Conservation (phyloP, 116 monocot species). For the Papilionanthe hybrid region DNA sequence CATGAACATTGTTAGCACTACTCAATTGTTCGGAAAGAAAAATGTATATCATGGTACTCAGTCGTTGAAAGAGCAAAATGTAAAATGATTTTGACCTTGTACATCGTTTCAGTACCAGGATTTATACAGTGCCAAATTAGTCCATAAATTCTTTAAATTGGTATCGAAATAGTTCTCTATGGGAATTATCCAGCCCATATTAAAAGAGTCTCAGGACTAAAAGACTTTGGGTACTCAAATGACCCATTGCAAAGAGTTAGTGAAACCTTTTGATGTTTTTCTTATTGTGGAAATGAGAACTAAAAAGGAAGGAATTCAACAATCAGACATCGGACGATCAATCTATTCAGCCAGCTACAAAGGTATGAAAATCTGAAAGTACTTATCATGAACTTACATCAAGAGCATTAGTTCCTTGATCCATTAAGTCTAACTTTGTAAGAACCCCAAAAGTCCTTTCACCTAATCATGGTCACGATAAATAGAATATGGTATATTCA, state of each 20-base stretch:
- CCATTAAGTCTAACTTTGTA: constrained; percentile 76
- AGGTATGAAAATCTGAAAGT: not conserved
- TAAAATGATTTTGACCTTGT: too few species aligned
- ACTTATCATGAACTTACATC: constrained; percentile 36
- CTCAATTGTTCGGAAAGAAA: not conserved
- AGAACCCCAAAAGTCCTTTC: constrained; percentile 74
- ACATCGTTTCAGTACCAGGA: too few species aligned
- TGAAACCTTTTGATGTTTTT: too few species aligned
- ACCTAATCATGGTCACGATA: constrained; percentile 22
- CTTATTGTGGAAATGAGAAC: not conserved
- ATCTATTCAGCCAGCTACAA: too few species aligned
- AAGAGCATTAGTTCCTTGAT: constrained; percentile 71
- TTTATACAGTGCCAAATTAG: too few species aligned
- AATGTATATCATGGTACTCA: not conserved
- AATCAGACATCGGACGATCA: not conserved
- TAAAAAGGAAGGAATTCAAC: not conserved
- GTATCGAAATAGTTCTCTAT: too few species aligned
- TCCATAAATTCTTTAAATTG: too few species aligned
- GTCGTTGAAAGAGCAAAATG: too few species aligned
- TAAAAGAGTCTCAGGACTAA: too few species aligned
- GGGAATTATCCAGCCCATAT: too few species aligned
- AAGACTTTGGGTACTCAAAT: too few species aligned
- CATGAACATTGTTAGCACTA: not conserved
- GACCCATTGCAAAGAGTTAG: too few species aligned
- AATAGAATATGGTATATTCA: not conserved